Evolutionary conservation across 129 eudicot genomes (phyloP), one percentile per base, ranked within the genome.

Genomic region (Silybum marianum): DNA sequence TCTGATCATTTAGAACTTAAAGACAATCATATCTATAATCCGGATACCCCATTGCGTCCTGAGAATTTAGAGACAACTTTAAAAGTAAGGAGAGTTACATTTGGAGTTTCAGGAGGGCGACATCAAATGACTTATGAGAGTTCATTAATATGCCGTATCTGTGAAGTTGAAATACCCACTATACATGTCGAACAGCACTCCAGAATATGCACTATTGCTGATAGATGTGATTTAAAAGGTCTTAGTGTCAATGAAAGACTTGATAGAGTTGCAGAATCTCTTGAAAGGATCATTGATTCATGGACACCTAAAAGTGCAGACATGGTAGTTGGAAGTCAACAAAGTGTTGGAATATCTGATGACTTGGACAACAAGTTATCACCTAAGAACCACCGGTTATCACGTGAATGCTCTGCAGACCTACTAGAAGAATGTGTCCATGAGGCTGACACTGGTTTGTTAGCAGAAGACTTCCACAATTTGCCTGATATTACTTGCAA

Each of bases 151-250:
- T 92, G 97, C 67, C 93, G 97, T 22, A 92, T 92, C 77, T 92
- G 97, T 86, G 97, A 92, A 80, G 93, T 89, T 81, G 97, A 92
- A 88, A 92, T 89, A 78, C 97, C 97, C 13, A 88, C 87, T 21
- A 87, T 92, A 19, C 89, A 93, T 75, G 90, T 96, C 44, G 97
- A 96, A 80, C 93, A 93, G 74, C 99, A 96, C 87, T 96, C 99
- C 6, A 88, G 97, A 90, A 96, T 96, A 81, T 96, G 99, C 40
- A 88, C 99, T 13, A 85, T 96, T 79, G 97, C 98, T 73, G 99
- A 96, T 76, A 93, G 98, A 85, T 96, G 99, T 83, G 99, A 96
- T 87, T 83, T 96, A 72, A 96, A 96, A 83, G 99, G 98, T 73
- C 81, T 93, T 81, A 93, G 87, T 11, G 95, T 91, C 24, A 91